Evolutionary conservation across 331 rosid genomes (phyloP).

Genomic region (Rhamnella rubrinervis): DNA sequence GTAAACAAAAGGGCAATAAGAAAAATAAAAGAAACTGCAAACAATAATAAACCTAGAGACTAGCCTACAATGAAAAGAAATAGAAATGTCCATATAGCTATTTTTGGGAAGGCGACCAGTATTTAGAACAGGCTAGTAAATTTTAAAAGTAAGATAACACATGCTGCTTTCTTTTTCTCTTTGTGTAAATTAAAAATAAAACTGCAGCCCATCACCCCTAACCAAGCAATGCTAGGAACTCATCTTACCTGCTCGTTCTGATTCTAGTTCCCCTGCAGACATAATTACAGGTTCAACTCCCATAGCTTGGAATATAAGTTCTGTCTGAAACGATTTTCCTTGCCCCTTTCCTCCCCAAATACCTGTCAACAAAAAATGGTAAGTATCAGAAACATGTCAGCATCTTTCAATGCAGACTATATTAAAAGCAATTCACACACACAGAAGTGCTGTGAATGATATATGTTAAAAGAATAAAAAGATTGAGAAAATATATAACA

Average conservation of each 20-base stretch:
- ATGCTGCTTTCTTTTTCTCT: no score
- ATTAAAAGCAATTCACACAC: background rate
- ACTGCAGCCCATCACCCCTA: background rate
- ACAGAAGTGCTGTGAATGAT: background rate
- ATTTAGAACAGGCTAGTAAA: no score
- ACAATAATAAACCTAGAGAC: no score
- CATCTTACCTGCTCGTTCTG: slow-evolving; percentile 91
- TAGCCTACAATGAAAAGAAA: no score
- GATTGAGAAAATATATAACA: background rate
- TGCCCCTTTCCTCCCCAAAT: slow-evolving; percentile 99
- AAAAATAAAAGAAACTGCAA: no score
- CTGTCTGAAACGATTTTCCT: slow-evolving; percentile 97
- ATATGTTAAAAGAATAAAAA: background rate
- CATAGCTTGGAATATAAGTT: slow-evolving; percentile 89
- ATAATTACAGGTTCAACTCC: slow-evolving; percentile 91
- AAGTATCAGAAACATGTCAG: slow-evolving; percentile 1
- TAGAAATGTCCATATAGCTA: no score
- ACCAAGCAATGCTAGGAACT: slow-evolving; percentile 14
- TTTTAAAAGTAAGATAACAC: background rate
- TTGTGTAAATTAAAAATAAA: background rate
- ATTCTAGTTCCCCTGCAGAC: slow-evolving; percentile 98
- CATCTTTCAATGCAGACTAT: no score
- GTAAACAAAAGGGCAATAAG: no score
- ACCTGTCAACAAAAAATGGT: slow-evolving; percentile 40
- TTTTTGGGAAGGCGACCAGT: no score